Base-by-base conservation (phyloP, 2,329 filamentous ascomycete species). In the Didymella glomerata region DNA sequence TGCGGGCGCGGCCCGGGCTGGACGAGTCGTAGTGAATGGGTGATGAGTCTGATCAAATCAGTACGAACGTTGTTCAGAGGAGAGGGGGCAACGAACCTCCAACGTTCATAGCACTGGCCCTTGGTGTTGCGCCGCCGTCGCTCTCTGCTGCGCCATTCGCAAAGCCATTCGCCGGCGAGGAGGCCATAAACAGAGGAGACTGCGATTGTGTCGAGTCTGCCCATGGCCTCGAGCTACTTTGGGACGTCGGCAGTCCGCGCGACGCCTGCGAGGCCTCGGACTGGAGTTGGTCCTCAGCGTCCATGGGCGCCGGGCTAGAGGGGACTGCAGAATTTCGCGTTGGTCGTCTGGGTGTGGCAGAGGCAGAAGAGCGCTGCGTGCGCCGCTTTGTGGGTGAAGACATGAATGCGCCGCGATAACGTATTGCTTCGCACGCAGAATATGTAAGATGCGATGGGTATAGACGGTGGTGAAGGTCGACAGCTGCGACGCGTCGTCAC, bases 1-100 rank as follows among this genome's bases (percentile, higher is more conserved):
- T 79, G 51, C 80, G 79, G 49, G 73, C 82, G 72, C 86, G 87
- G n/a, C 87, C 88, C 25, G 92, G 92, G 73, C 91, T 96, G 36
- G 94, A 97, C 77, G 92, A 88, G 56, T 92, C 91, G 75, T 97
- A 98, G 76, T 89, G 88, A 67, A 98, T 92, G 1, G 94, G 94
- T 1, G 94, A 98, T 0, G 94, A 98, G 72, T 93, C 94, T 97
- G 13, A 3, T 49, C 9, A 24, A 18, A 9, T 52, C 20, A 62
- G 51, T 72, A 77, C 62, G 7, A 13, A 24, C 27, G 5, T 2
- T 25, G 22, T 14, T 18, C 0, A 48, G 4, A 11, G 2, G 3
- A 16, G 1, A 14, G 4, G 18, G 59, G 32, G 42, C 46, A 46
- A 5, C 82, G 76, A 77, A 91, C 90, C 90, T 81, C 88, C 87